Base-by-base conservation (phyloP, 441 rosid species). In the Aquilaria agallochum region DNA sequence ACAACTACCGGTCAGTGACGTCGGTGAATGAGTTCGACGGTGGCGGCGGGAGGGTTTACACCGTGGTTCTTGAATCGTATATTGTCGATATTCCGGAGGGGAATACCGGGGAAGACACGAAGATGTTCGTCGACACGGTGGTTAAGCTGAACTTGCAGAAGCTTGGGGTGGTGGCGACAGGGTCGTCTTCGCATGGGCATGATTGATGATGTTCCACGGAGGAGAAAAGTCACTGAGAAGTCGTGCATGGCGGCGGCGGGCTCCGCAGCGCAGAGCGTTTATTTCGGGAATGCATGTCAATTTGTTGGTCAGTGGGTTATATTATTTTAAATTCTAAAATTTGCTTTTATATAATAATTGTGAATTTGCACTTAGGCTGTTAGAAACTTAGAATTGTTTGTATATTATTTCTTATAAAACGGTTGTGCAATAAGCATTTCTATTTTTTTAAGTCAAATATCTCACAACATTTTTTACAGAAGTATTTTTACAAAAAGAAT, bases 81-180 rank as follows among this genome's bases (percentile, higher is more conserved):
- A 66, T 68, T 3, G 97, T 91, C 34, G 97, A 91, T 68, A 80
- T 88, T 9, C 97, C 96, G 3, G 83, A 81, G 9, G 97, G 97
- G 0, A 91, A 91, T 53, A 82, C 94, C 1, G 83, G 54, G 15
- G 90, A 75, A 54, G 97, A 91, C 68, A 83, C 96, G 0, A 82
- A 83, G 80, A 85, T 88, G 92, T 91, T 91, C 46, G 90, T 68
- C 31, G 97, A 91, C 56, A 91, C 97, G 52, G 96, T 91, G 20
- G 88, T 91, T n/a, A 88, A 87, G 75, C 79, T 85, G 77, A 82
- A 84, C 63, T 82, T 87, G 36, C 88, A 84, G 36, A 83, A 81
- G 76, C 84, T 86, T 9, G 87, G 71, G 34, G 72, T 76, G 32
- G 79, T 72, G n/a, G 77, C 89, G 42, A 62, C 69, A 58, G 62